Evolutionary conservation across 2,329 filamentous ascomycete genomes (phyloP).

Genomic region (Exophiala lecanii-corni): DNA sequence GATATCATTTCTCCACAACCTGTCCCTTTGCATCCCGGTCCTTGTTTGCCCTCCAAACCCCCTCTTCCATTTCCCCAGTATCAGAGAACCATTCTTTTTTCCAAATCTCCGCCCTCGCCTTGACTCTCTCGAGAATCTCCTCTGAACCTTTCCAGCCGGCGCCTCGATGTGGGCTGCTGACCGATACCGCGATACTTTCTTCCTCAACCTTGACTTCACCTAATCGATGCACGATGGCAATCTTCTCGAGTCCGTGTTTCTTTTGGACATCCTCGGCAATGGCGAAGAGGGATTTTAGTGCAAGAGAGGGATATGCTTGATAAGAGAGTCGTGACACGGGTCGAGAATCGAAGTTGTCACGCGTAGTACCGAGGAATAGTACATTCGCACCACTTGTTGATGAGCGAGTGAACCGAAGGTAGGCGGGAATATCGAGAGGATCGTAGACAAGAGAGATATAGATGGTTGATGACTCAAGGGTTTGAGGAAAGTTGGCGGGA

Average conservation of each 20-base stretch:
- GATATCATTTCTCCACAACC: conserved; percentile 4
- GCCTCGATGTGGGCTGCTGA: conserved; percentile 75
- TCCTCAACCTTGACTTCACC: conserved; percentile 85
- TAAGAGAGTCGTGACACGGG: conserved; percentile 43
- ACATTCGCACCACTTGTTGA: conserved; percentile 42
- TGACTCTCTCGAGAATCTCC: conserved; percentile 81
- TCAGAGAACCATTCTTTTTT: conserved; percentile 37
- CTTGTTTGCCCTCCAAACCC: conserved; percentile 28
- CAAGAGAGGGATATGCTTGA: conserved; percentile 39
- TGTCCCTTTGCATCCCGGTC: conserved; percentile 22
- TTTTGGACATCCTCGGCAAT: conserved; percentile 44
- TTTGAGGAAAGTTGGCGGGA: conserved; percentile 39
- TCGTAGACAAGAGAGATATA: conserved; percentile 41
- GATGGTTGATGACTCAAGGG: conserved; percentile 34
- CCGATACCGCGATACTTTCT: conserved; percentile 86
- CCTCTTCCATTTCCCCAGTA: conserved; percentile 22
- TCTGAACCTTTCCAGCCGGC: conserved; percentile 86
- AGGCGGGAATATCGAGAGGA: conserved; percentile 34
- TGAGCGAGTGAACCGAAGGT: conserved; percentile 36
- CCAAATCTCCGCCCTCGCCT: conserved; percentile 75
- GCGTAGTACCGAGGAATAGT: conserved; percentile 44
- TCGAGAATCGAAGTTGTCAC: conserved; percentile 39
- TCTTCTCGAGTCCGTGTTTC: conserved; percentile 63
- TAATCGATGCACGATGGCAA: conserved; percentile 79
- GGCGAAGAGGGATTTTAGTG: conserved; percentile 36